phyloP scores from a whole-genome alignment of 371 early-diverging fungal species.

The Circinella minor region DNA sequence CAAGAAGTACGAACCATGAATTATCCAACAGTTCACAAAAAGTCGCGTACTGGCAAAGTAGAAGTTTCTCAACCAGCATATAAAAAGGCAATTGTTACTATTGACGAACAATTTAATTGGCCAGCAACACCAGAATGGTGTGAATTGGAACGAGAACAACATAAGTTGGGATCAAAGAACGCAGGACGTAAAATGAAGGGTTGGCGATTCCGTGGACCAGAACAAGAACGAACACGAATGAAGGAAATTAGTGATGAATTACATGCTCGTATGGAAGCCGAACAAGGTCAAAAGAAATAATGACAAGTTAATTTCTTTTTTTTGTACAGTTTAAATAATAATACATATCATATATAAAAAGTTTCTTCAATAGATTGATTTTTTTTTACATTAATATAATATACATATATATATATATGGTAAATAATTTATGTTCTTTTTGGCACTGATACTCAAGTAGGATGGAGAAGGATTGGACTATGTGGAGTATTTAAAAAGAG shows the following conservation, averaged over 20 bases:
- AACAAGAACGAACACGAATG: slow-evolving; percentile 35
- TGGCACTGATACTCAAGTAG: no score
- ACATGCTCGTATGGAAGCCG: slow-evolving; percentile 21
- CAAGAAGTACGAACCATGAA: slow-evolving; percentile 93
- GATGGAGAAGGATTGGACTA: no score
- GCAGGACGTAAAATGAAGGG: slow-evolving; percentile 73
- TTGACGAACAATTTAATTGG: slow-evolving; percentile 79
- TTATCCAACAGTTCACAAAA: slow-evolving; percentile 62
- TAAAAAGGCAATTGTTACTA: slow-evolving; percentile 94
- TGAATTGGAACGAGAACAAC: slow-evolving; percentile 43
- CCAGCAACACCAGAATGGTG: slow-evolving; percentile 71
- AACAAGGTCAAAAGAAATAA: slow-evolving; percentile 22
- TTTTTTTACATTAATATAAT: no score
- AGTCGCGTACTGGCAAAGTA: slow-evolving; percentile 53
- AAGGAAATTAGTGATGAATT: slow-evolving; percentile 33
- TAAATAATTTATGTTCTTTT: no score
- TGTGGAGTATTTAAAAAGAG: no score
- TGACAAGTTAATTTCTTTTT: not conserved
- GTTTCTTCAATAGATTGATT: no score
- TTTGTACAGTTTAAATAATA: no score
- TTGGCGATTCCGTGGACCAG: slow-evolving; percentile 69
- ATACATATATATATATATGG: no score
- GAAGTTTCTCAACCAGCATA: slow-evolving; percentile 58
- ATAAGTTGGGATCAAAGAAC: slow-evolving; percentile 59
- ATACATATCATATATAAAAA: no score